Evolutionary conservation across 371 early-diverging fungal genomes (phyloP).

Genomic region (Blastocladiella emersonii): DNA sequence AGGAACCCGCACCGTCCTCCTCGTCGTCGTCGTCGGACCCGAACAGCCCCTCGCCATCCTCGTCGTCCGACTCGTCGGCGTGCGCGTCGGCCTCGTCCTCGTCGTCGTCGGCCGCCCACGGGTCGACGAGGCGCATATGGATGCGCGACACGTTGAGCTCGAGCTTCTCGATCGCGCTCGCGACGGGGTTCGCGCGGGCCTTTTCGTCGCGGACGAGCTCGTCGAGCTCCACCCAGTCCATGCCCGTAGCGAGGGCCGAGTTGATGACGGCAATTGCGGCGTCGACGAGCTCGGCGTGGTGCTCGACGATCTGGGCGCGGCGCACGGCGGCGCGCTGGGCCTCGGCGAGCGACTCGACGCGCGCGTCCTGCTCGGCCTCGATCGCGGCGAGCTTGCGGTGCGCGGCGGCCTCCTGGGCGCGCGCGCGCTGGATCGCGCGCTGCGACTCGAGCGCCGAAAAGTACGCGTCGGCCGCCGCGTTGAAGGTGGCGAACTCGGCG

Average conservation of each 20-base stretch:
- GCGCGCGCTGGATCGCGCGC: slow-evolving; percentile 51
- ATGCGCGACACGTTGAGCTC: slow-evolving; percentile 63
- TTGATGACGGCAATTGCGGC: slow-evolving; percentile 70
- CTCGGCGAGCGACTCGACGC: slow-evolving; percentile 54
- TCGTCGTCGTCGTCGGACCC: slow-evolving; percentile 13
- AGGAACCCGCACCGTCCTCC: slow-evolving; percentile 9
- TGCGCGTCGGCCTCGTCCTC: slow-evolving; percentile 23
- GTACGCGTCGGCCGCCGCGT: slow-evolving; percentile 78
- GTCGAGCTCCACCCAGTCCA: slow-evolving; percentile 91
- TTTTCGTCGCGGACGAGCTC: slow-evolving; percentile 73
- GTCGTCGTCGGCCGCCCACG: slow-evolving; percentile 15
- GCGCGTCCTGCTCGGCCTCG: slow-evolving; percentile 57
- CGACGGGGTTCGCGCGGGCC: slow-evolving; percentile 62
- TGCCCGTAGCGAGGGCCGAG: slow-evolving; percentile 73
- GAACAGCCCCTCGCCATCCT: no score
- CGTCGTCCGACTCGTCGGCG: slow-evolving; percentile 26
- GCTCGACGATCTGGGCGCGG: slow-evolving; percentile 69
- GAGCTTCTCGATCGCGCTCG: slow-evolving; percentile 49
- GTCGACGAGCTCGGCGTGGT: slow-evolving; percentile 68
- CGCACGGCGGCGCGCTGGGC: slow-evolving; percentile 47
- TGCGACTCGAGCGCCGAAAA: slow-evolving; percentile 85
- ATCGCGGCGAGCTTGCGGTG: slow-evolving; percentile 69
- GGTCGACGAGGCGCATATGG: slow-evolving; percentile 34
- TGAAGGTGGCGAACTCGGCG: slow-evolving; percentile 55
- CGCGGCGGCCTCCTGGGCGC: slow-evolving; percentile 53